A percentile compares a stretch with the other conserved stretches of the same genome.
Conservation (phyloP, 768 basidiomycete species). For the Russula olivacea region DNA sequence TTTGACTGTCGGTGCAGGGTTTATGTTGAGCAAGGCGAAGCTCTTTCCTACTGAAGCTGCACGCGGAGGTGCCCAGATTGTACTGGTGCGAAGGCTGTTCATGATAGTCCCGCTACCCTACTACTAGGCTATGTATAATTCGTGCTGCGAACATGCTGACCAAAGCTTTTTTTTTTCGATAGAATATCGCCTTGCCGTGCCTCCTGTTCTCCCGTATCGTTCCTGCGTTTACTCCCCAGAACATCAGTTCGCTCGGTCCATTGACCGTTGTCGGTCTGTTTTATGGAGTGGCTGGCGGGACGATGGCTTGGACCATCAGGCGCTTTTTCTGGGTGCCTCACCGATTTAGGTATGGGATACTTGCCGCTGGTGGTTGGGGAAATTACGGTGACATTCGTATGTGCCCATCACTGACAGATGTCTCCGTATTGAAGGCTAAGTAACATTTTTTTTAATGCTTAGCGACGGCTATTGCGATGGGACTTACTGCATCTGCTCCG, state of each 20-base stretch:
- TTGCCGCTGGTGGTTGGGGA: conserved; percentile 63
- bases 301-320: conserved; percentile 49
- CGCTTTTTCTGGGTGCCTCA: conserved; percentile 74
- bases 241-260: conserved; percentile 53
- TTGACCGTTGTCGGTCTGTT: conserved; percentile 52
- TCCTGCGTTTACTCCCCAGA: conserved; percentile 55
- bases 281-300: conserved; percentile 52
- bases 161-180: neutral
- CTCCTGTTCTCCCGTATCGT: conserved; percentile 71
- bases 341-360: conserved; percentile 63
- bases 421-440: neutral
- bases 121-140: no score
- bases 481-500: conserved; percentile 53
- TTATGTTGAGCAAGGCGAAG: conserved; percentile 52
- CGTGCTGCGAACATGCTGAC: neutral
- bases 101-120: no score
- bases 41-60: conserved; percentile 56
- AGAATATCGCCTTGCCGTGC: conserved; percentile 56
- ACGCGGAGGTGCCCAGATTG: conserved; percentile 52
- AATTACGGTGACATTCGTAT: conserved; percentile 69
- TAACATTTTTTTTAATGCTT: neutral
- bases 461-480: conserved; percentile 65
- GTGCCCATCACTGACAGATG: conserved; percentile 25
- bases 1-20: conserved; percentile 50
- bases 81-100: conserved; percentile 39